Percentiles rank a stretch among this genome's conserved stretches.
Evolutionary conservation across 2,329 filamentous ascomycete genomes (phyloP).

Genomic region (Fusarium vanettenii): DNA sequence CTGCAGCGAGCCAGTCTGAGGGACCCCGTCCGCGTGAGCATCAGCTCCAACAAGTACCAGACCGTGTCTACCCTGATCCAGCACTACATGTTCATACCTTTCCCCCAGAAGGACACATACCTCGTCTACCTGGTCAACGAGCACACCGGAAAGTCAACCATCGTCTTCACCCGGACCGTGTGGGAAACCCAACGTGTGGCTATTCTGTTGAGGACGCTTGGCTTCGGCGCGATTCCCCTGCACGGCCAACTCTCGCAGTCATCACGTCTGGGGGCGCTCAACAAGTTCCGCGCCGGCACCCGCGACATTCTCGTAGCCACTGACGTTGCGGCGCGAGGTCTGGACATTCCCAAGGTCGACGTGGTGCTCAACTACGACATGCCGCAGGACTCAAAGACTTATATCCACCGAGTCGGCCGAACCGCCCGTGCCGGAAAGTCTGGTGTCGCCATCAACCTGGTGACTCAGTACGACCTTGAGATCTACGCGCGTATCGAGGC

Average conservation of each 20-base stretch:
- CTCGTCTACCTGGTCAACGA: constrained; percentile 89
- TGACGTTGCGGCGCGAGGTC: constrained; percentile 91
- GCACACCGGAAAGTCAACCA: constrained; percentile 84
- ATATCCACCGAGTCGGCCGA: constrained; percentile 89
- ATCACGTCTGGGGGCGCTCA: constrained; percentile 84
- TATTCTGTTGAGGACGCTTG: constrained; percentile 84
- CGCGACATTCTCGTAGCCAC: constrained; percentile 91
- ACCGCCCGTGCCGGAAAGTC: constrained; percentile 89
- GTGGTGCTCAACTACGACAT: constrained; percentile 88
- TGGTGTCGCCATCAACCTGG: constrained; percentile 82
- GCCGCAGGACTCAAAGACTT: constrained; percentile 87
- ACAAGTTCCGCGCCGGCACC: constrained; percentile 86
- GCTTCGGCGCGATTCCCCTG: constrained; percentile 90
- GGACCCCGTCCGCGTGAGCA: constrained; percentile 85
- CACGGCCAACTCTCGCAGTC: constrained; percentile 94
- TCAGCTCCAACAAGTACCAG: constrained; percentile 87
- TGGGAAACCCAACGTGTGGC: constrained; percentile 89
- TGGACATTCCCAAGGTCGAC: constrained; percentile 94
- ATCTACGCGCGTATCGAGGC: constrained; percentile 85
- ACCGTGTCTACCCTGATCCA: constrained; percentile 91
- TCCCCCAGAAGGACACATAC: constrained; percentile 89
- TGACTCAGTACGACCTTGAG: constrained; percentile 90
- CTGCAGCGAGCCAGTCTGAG: constrained; percentile 89
- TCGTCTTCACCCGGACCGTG: constrained; percentile 93
- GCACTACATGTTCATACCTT: constrained; percentile 86